phyloP scores from a whole-genome alignment of 2,329 filamentous ascomycete species.

The Magnaporthiopsis incrustans region DNA sequence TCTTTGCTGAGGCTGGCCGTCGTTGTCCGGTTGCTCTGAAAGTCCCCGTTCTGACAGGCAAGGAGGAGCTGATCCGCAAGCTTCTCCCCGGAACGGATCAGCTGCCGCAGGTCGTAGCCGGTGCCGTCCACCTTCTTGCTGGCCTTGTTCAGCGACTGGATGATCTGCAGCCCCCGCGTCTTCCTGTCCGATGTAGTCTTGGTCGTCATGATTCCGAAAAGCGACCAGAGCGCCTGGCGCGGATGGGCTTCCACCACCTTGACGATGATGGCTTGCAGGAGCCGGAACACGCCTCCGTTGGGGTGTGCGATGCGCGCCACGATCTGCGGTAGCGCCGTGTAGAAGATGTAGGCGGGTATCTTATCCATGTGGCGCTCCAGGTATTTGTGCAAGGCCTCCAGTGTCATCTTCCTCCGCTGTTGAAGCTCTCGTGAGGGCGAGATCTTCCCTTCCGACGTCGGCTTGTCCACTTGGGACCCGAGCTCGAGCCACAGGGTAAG shows the following conservation, averaged over 20 bases:
- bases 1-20: constrained; percentile 68
- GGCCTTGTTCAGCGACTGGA: constrained; percentile 39
- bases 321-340: constrained; percentile 80
- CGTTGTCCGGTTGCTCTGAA: constrained; percentile 57
- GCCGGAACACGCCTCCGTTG: constrained; percentile 66
- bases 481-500: constrained; percentile 93
- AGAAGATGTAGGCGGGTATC: constrained; percentile 70
- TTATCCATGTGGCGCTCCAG: constrained; percentile 70
- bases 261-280: constrained; percentile 70
- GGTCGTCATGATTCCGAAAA: constrained; percentile 78
- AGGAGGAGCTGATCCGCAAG: constrained; percentile 74
- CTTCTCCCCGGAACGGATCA: constrained; percentile 73
- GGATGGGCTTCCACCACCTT: constrained; percentile 85
- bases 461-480: constrained; percentile 63
- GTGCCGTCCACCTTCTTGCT: constrained; percentile 44
- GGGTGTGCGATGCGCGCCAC: constrained; percentile 92
- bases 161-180: constrained; percentile 41
- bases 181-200: constrained; percentile 57
- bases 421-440: constrained; percentile 44
- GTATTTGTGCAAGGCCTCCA: constrained; percentile 63
- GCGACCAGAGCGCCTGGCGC: constrained; percentile 83
- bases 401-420: constrained; percentile 52
- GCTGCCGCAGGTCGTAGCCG: constrained; percentile 53
- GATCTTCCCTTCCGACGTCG: constrained; percentile 42
- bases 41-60: constrained; percentile 71